Evolutionary conservation across 2,329 filamentous ascomycete species (phyloP).

Genomic region (Colletotrichum chlorophyti): DNA sequence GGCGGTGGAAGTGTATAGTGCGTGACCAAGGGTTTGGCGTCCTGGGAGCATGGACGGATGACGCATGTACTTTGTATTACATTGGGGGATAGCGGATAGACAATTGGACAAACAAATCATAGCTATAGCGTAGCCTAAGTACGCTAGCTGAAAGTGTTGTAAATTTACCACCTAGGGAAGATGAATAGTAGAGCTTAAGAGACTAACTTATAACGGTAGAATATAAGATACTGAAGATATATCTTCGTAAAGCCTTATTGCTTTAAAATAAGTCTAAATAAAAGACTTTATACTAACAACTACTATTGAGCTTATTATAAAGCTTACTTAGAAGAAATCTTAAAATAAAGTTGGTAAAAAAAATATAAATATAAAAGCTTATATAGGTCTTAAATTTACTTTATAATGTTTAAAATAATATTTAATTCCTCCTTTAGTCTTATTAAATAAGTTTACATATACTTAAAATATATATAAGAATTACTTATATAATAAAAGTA

Average conservation of each 20-base stretch:
- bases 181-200: no score
- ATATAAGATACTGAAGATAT: no score
- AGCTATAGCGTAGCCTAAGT: neutral
- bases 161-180: no score
- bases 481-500: neutral
- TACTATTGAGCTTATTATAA: no score
- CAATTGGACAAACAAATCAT: neutral
- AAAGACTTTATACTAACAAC: no score
- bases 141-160: neutral
- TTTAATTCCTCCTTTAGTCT: neutral
- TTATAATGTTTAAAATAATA: neutral
- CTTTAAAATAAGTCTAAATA: neutral
- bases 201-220: no score
- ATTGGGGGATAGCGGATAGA: constrained; percentile 3
- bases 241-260: neutral
- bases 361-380: neutral
- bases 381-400: neutral
- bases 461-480: no score
- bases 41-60: neutral
- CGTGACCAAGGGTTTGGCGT: neutral
- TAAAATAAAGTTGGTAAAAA: neutral
- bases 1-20: neutral
- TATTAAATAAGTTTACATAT: neutral
- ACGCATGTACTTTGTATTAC: constrained; percentile 9
- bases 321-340: neutral